Base-by-base conservation (phyloP, 2,329 filamentous ascomycete species). In the Chaetothyriales sp. region DNA sequence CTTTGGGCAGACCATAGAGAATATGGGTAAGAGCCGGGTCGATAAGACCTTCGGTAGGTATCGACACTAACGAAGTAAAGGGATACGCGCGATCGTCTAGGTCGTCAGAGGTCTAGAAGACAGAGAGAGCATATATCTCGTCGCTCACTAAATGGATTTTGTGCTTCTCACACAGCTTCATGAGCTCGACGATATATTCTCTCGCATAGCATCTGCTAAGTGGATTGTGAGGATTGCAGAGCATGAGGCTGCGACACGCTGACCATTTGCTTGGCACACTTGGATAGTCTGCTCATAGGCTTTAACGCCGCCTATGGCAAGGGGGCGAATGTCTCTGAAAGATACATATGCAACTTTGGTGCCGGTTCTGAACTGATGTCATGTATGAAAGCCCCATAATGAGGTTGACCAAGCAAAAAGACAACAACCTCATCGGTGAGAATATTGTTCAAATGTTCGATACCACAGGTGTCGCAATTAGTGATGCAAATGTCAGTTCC, bases 81-180 rank as follows among this genome's bases (percentile, higher is more conserved):
- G 65, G 61, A 0, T 64, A 56, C 0, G 59, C 53, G 0, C 56
- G 48, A 0, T 63, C 58, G 0, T 45, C 9, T 0, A 52, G 51
- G 44, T 63, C 70, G 51, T 56, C 64, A 37, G 28, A 64, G 54
- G 72, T 77, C 5, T 68, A 54, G 61, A 71, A 81, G 1, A 73
- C 64, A 0, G 77, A 78, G 4, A 77, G 60, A 1, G 76, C 78
- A 58, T 81, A 81, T 43, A 81, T 74, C 59, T 81, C 78, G 60
- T 81, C 77, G 57, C 70, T 73, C 61, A 81, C 70, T 40, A 81
- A 64, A 57, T 81, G 76, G 4, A 80, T 63, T 2, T 66, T 55
- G 56, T 79, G 64, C 51, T 69, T 68, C 49, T 75, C 65, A 57
- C 77, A 80, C 29, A 80, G 58, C 2, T 61, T 58, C 67, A 79